Percentiles rank a stretch among this genome's conserved stretches.
These are phyloP conservation scores for Acorus calamus DNA, from an alignment of 106 monocot genomes.

Conservation along the genomic window DNA sequence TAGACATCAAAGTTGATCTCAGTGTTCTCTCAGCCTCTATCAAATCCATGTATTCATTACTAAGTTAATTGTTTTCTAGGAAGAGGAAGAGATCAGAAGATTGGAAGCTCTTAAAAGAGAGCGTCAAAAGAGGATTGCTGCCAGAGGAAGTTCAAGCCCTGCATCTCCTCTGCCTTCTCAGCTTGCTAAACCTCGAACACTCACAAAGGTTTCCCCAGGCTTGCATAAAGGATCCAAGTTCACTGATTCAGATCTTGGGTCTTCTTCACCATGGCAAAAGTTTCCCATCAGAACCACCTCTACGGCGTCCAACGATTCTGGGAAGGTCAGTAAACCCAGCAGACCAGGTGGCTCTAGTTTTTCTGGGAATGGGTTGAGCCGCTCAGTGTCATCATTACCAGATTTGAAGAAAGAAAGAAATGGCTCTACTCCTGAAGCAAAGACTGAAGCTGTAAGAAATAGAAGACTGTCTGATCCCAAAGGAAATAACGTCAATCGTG, in stretches of 20 bases:
- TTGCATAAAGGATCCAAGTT: conserved; percentile 56
- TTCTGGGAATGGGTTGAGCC: conserved; percentile 17
- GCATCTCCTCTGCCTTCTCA: conserved; percentile 22
- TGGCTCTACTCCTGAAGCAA: conserved; percentile 9
- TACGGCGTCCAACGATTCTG: conserved; percentile 23
- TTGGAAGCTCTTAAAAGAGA: conserved; percentile 86
- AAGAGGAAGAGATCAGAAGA: conserved; percentile 57
- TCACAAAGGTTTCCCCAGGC: conserved; percentile 33
- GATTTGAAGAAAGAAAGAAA: conserved; percentile 44
- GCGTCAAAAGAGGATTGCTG: conserved; percentile 80
- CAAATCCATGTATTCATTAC: too few species aligned
- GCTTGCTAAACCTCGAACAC: conserved; percentile 19
- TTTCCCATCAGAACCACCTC: conserved; percentile 23
- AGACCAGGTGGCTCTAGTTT: conserved; percentile 13
- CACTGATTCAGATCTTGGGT: conserved; percentile 41
- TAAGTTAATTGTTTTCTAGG: conserved; percentile 28
- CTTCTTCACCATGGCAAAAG: conserved; percentile 43
- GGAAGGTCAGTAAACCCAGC: conserved; percentile 21
- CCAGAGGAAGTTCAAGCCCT: conserved; percentile 39
- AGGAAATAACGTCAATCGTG: conserved; percentile 6
- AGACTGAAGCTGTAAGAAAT: conserved; percentile 15
- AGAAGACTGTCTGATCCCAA: conserved; percentile 66
- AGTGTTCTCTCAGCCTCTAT: too few species aligned
- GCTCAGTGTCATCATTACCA: conserved; percentile 34
- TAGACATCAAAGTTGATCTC: too few species aligned